Evolutionary conservation across 768 basidiomycete species (phyloP), one percentile per base, ranked within the genome.

Genomic region (Boletus huronensis): DNA sequence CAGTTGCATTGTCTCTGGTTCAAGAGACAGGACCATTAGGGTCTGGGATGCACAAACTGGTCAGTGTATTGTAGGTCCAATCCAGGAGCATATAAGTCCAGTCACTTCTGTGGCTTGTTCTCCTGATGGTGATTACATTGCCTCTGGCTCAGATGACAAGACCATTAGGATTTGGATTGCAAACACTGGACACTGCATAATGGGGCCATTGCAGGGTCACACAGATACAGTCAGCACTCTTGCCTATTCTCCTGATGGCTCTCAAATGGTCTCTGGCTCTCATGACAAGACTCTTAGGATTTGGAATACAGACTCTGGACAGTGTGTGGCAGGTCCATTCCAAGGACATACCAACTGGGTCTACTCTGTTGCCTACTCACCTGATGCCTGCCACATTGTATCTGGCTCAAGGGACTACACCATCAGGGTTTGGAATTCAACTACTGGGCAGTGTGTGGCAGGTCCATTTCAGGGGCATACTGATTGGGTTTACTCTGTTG

Each of bases 11-110:
- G 54, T 21, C 25, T 60, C 65, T 53, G 59, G 49, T 16, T 58
- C 59, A 28, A 3, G 10, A 9, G 64, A 66, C 6, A 1, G 0
- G 0, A 61, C 61, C 3, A 55, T 69, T 2, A 55, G 43, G 8
- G 10, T 67, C 0, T 71, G 63, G 65, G 60, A 71, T 56, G 53
- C 51, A 50, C 39, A 5, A 2, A 52, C 59, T 25, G 47, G 65
- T 28, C 54, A 48, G 29, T 26, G 50, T 48, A 17, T 64, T 42
- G 54, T 43, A 41, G 52, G 42, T 50, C 62, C 58, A 40, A 36
- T 60, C 13, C 40, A 54, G 14, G 59, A 32, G 3, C 61, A 69
- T n/a, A 35, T 1, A 17, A 2, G 3, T 3, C 2, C 3, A 21
- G 49, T 66, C 5, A 49, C 4, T 8, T 50, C 47, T 47, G 40